phyloP scores from a whole-genome alignment of 148 eudicot genomes.

The Chenopodium quinoa region DNA sequence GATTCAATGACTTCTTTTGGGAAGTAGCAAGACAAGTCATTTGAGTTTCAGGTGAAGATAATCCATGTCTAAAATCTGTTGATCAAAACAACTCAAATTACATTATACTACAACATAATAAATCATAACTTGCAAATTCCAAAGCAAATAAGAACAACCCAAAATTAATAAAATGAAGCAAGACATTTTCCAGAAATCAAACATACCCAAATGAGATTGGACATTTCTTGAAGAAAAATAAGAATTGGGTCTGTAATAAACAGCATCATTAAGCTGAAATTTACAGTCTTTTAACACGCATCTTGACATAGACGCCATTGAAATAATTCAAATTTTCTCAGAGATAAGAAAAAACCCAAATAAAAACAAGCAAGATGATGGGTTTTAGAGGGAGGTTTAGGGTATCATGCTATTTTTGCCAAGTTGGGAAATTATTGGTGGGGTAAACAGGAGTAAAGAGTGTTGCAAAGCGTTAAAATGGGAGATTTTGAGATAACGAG shows the following conservation, averaged over 20 bases:
- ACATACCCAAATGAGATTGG: slow-evolving; percentile 48
- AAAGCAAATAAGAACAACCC: slow-evolving; percentile 10
- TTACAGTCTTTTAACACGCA: slow-evolving; percentile 47
- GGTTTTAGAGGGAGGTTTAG: background rate
- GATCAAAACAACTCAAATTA: slow-evolving; percentile 12
- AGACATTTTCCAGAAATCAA: slow-evolving; percentile 7
- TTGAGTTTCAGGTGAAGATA: slow-evolving; percentile 35
- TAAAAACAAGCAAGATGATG: background rate
- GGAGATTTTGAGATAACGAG: slow-evolving; percentile 14
- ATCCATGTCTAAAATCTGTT: slow-evolving; percentile 39
- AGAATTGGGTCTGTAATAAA: slow-evolving; percentile 39
- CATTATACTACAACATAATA: background rate
- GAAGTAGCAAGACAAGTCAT: slow-evolving; percentile 39
- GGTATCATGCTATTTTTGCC: slow-evolving; percentile 7
- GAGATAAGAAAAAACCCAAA: background rate
- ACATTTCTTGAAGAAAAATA: slow-evolving; percentile 25
- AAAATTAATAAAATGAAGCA: background rate
- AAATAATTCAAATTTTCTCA: background rate
- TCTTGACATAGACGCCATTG: slow-evolving; percentile 60
- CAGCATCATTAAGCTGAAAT: slow-evolving; percentile 36
- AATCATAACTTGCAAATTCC: background rate
- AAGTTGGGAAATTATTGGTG: slow-evolving; percentile 14
- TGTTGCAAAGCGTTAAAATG: slow-evolving; percentile 19
- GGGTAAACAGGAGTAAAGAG: background rate
- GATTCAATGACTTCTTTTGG: slow-evolving; percentile 32